A percentile compares a stretch with the other conserved stretches of the same genome.
phyloP scores from a whole-genome alignment of 768 basidiomycete genomes.

The Sarcodon aspratus region DNA sequence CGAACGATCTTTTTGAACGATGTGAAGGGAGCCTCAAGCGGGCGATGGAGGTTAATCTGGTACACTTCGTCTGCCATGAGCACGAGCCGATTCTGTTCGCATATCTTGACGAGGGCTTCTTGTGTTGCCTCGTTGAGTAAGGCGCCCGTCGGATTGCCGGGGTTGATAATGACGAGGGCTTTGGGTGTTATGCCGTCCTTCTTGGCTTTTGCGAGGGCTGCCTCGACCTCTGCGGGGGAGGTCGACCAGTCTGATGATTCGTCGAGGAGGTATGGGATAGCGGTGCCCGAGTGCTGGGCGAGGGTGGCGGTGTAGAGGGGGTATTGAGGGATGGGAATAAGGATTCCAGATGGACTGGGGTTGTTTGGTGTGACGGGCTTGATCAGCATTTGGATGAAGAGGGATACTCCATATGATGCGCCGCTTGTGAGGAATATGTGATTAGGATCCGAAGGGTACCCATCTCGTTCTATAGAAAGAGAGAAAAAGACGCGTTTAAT shows the following conservation, averaged over 20 bases:
- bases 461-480: slow-evolving; percentile 65
- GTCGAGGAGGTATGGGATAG: slow-evolving; percentile 84
- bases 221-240: slow-evolving; percentile 51
- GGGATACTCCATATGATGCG: slow-evolving; percentile 89
- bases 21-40: slow-evolving; percentile 60
- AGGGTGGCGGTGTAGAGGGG: slow-evolving; percentile 95
- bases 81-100: slow-evolving; percentile 76
- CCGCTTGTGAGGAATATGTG: slow-evolving; percentile 93
- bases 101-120: slow-evolving; percentile 66
- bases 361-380: slow-evolving; percentile 12
- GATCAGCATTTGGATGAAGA: slow-evolving; percentile 74
- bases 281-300: slow-evolving; percentile 69
- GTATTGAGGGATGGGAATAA: slow-evolving; percentile 98
- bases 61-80: slow-evolving; percentile 99
- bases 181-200: slow-evolving; percentile 54
- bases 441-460: slow-evolving; percentile 69
- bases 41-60: slow-evolving; percentile 81
- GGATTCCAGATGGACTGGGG: slow-evolving; percentile 56
- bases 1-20: slow-evolving; percentile 88
- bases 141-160: slow-evolving; percentile 93
- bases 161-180: slow-evolving; percentile 95
- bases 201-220: slow-evolving; percentile 53
- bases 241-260: slow-evolving; percentile 80
- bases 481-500: not conserved
- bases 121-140: slow-evolving; percentile 66